Evolutionary conservation across 73 alveolate species (phyloP).

Genomic region (Loxodes magnus): DNA sequence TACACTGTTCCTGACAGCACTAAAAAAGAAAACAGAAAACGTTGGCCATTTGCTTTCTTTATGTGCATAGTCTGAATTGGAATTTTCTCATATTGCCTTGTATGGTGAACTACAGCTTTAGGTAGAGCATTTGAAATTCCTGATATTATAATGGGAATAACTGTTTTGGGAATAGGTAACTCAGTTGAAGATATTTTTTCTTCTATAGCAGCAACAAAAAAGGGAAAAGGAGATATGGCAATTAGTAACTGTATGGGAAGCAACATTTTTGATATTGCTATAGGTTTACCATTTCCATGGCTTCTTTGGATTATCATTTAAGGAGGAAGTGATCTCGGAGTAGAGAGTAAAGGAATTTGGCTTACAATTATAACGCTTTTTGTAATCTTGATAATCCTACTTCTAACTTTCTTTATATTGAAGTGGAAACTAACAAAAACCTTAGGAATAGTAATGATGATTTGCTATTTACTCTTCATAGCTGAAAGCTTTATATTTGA

Average conservation of each 20-base stretch:
- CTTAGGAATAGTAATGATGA: slow-evolving; percentile 3
- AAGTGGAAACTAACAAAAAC: slow-evolving; percentile 8
- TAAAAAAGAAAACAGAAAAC: background rate
- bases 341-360: background rate
- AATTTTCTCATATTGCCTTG: background rate
- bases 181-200: background rate
- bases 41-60: background rate
- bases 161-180: background rate
- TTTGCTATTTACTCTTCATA: background rate
- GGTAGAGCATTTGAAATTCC: slow-evolving; percentile 13
- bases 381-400: slow-evolving; percentile 1
- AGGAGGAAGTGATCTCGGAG: background rate
- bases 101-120: slow-evolving; percentile 8
- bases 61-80: slow-evolving; percentile 4
- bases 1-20: background rate
- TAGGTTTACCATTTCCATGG: slow-evolving; percentile 12
- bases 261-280: background rate
- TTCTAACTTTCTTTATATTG: slow-evolving; percentile 1
- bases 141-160: slow-evolving; percentile 7
- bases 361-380: background rate
- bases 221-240: slow-evolving; percentile 8
- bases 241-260: background rate
- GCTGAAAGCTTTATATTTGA: no score
- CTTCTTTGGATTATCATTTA: background rate
- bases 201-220: background rate